Evolutionary conservation across 1,139 yeast species (phyloP).

Genomic region (Sugiyamaella japonica): DNA sequence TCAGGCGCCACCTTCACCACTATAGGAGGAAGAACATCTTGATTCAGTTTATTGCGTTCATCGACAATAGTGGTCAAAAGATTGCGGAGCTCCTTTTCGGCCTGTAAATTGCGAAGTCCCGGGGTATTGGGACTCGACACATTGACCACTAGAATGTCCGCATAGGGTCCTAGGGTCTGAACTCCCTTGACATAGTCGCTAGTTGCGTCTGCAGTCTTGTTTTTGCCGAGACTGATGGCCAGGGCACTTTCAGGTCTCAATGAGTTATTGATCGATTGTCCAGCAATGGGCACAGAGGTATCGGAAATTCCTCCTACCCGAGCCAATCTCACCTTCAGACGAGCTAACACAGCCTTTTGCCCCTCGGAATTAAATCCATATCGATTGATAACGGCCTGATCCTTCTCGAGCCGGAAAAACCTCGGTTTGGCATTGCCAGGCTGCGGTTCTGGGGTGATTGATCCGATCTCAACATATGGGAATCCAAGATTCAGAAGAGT

Average conservation of each 20-base stretch:
- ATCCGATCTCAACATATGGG: conserved; percentile 89
- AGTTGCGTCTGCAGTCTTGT: conserved; percentile 87
- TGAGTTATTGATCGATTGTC: conserved; percentile 49
- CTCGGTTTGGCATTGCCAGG: conserved; percentile 93
- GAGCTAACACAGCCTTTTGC: conserved; percentile 68
- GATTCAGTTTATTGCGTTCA: conserved; percentile 40
- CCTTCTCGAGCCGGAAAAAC: conserved; percentile 79
- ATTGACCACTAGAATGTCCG: conserved; percentile 86
- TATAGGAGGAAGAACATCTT: conserved; percentile 52
- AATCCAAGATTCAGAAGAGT: conserved; percentile 76
- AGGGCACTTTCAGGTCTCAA: conserved; percentile 64
- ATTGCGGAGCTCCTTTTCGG: conserved; percentile 66
- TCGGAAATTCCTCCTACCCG: conserved; percentile 9
- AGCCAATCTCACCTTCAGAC: conserved; percentile 54
- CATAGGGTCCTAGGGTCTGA: conserved; percentile 71
- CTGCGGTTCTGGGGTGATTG: conserved; percentile 89
- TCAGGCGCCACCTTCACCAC: conserved; percentile 94
- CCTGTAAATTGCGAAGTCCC: conserved; percentile 84
- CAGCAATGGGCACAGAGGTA: conserved; percentile 20
- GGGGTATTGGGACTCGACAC: conserved; percentile 98
- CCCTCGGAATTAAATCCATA: conserved; percentile 95
- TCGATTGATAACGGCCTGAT: conserved; percentile 88
- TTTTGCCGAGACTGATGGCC: conserved; percentile 87
- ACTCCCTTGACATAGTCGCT: conserved; percentile 86
- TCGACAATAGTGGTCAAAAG: conserved; percentile 54